Conservation (phyloP, 164 flowering plant species). For the Vitis rupestris region DNA sequence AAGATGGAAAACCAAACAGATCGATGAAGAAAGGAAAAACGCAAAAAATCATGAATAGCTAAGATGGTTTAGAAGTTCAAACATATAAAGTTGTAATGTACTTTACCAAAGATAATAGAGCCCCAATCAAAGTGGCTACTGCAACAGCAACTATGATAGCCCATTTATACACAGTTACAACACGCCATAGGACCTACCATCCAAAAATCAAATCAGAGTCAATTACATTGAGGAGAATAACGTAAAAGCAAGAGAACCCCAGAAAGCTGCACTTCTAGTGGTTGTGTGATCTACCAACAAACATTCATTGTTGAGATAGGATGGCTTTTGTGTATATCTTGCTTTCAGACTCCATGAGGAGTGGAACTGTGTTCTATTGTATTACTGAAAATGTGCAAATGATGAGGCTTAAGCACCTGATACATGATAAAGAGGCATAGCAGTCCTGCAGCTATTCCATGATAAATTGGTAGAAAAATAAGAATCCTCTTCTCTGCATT, state of each 20-base stretch:
- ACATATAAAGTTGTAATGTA: background rate
- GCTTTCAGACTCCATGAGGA: no score
- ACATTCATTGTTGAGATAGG: no score
- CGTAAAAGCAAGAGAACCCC: no score
- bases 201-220: background rate
- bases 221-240: no score
- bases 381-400: no score
- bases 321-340: no score
- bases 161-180: slow-evolving; percentile 10
- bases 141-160: slow-evolving; percentile 16
- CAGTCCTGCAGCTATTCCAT: slow-evolving; percentile 27
- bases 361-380: no score
- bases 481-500: slow-evolving; percentile 24
- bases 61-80: background rate
- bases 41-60: no score
- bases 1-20: background rate
- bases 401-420: slow-evolving; percentile 14
- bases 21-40: no score
- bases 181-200: slow-evolving; percentile 18
- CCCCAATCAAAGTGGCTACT: slow-evolving; percentile 21
- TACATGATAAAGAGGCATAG: slow-evolving; percentile 30
- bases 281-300: no score
- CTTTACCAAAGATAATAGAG: slow-evolving; percentile 27
- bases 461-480: slow-evolving; percentile 21
- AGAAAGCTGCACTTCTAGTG: no score